These are phyloP conservation scores for Naegleria lovaniensis DNA, from an alignment of 208 protist species.

Conservation along the genomic window DNA sequence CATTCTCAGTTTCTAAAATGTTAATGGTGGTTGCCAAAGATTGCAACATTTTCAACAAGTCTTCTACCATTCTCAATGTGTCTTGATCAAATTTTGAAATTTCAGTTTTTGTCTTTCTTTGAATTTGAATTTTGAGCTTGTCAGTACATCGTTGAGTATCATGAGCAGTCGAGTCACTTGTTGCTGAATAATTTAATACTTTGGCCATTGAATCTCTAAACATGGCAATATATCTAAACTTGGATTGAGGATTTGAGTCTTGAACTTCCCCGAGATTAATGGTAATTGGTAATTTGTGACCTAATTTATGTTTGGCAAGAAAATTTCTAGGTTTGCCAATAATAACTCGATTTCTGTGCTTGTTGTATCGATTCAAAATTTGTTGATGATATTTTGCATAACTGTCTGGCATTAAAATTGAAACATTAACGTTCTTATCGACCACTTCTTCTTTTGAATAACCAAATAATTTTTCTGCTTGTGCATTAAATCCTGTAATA, in stretches of 20 bases:
- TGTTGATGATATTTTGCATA: neutral
- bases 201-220: neutral
- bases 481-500: neutral
- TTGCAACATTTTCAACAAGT: neutral
- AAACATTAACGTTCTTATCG: neutral
- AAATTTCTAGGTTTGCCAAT: neutral
- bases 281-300: neutral
- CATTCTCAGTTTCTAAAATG: neutral
- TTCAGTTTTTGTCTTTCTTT: neutral
- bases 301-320: neutral
- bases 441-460: neutral
- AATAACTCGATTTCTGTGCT: neutral
- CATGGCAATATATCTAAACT: neutral
- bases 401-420: neutral
- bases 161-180: neutral
- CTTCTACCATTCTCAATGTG: neutral
- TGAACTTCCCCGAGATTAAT: neutral
- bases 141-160: neutral
- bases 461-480: neutral
- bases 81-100: neutral
- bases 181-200: neutral
- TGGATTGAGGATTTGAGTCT: neutral
- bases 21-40: neutral
- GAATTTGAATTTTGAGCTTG: neutral
- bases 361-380: neutral